Conservation (phyloP, 768 basidiomycete species). For the Psilocybe sp. region DNA sequence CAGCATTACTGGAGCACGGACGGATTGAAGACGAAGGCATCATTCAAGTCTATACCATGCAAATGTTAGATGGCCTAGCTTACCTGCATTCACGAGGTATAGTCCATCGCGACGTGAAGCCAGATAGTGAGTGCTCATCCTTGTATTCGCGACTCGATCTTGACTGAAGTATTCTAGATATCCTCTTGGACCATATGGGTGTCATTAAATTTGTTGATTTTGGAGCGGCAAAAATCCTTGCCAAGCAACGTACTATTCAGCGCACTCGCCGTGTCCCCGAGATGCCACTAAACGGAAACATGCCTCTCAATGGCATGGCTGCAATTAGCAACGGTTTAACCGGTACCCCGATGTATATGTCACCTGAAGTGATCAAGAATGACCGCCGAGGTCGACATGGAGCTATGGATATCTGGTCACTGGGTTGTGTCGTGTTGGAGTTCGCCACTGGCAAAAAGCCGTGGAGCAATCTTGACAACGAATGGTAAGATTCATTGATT, state of each 20-base stretch:
- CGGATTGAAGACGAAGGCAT: slow-evolving; percentile 96
- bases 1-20: slow-evolving; percentile 85
- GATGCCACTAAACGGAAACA: slow-evolving; percentile 26
- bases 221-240: slow-evolving; percentile 94
- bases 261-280: slow-evolving; percentile 62
- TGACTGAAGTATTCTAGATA: slow-evolving; percentile 55
- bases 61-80: slow-evolving; percentile 91
- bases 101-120: slow-evolving; percentile 96
- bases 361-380: slow-evolving; percentile 96
- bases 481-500: slow-evolving; percentile 64
- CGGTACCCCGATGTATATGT: slow-evolving; percentile 99
- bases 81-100: slow-evolving; percentile 93
- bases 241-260: slow-evolving; percentile 79
- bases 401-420: slow-evolving; percentile 97
- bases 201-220: slow-evolving; percentile 98
- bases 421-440: slow-evolving; percentile 97
- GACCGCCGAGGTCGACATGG: slow-evolving; percentile 85
- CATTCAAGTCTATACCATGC: slow-evolving; percentile 92
- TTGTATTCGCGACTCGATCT: not conserved
- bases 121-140: slow-evolving; percentile 75
- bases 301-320: slow-evolving; percentile 39
- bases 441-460: slow-evolving; percentile 96
- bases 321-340: slow-evolving; percentile 82
- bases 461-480: slow-evolving; percentile 98
- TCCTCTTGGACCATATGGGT: slow-evolving; percentile 84